Evolutionary conservation across 1,284 basidiomycete species (phyloP).

Genomic region (Ustilago crameri): DNA sequence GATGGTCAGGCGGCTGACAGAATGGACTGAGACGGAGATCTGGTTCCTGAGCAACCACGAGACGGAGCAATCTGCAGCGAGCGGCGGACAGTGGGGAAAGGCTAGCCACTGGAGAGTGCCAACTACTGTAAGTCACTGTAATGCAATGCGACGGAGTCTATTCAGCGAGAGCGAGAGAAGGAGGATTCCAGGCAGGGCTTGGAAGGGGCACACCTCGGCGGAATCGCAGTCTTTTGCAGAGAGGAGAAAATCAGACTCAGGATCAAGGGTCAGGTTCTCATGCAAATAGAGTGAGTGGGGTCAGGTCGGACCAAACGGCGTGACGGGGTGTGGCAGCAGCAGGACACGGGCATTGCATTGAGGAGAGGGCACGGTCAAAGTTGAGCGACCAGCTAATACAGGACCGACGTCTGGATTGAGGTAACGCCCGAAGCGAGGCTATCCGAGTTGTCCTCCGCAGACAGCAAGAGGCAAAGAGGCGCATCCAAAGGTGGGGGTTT

Average conservation of each 20-base stretch:
- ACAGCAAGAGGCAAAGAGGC: neutral
- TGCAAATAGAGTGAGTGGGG: conserved; percentile 7
- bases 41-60: conserved; percentile 17
- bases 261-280: conserved; percentile 1
- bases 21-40: conserved; percentile 5
- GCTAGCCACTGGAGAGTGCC: neutral
- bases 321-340: no score
- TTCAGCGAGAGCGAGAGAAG: neutral
- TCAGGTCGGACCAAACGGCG: conserved; percentile 14
- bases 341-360: neutral
- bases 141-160: no score
- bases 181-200: neutral
- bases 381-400: neutral
- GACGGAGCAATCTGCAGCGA: neutral
- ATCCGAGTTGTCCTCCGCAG: neutral
- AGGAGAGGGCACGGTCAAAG: conserved; percentile 1
- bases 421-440: conserved; percentile 1
- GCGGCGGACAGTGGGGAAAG: neutral
- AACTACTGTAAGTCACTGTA: neutral
- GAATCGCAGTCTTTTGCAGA: no score
- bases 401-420: neutral
- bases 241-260: neutral
- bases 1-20: neutral
- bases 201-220: conserved; percentile 2
- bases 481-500: neutral